Percentiles rank a stretch among this genome's conserved stretches.
phyloP scores from a whole-genome alignment of 805 yeast genomes.

The Saccharomycopsis olivae region DNA sequence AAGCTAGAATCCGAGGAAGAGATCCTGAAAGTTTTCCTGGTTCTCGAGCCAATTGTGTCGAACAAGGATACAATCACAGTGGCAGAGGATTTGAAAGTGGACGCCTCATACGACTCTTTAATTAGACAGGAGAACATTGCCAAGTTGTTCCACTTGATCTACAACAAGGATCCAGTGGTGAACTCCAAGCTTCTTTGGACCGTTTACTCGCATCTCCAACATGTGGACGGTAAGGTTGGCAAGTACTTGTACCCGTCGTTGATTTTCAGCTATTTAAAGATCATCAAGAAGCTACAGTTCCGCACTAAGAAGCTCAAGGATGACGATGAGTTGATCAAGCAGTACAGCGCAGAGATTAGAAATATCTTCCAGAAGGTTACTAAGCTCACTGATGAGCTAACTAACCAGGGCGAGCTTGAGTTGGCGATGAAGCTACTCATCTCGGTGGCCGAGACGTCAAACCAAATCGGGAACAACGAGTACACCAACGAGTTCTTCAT shows the following conservation, averaged over 20 bases:
- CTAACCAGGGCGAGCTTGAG: constrained; percentile 28
- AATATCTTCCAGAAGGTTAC: constrained; percentile 67
- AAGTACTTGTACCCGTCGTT: constrained; percentile 69
- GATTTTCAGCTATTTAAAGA: constrained; percentile 46
- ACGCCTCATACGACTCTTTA: constrained; percentile 20
- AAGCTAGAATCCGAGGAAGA: constrained; percentile 35
- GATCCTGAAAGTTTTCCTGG: constrained; percentile 48
- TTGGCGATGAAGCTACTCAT: constrained; percentile 37
- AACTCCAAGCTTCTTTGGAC: constrained; percentile 36
- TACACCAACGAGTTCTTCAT: constrained; percentile 81
- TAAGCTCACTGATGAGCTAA: constrained; percentile 58
- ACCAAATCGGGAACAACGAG: constrained; percentile 60
- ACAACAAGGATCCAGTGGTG: constrained; percentile 35
- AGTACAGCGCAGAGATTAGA: constrained; percentile 25
- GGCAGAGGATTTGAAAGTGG: constrained; percentile 21
- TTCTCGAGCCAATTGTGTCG: constrained; percentile 44
- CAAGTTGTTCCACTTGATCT: constrained; percentile 56
- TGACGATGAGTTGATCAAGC: constrained; percentile 17
- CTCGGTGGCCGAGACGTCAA: constrained; percentile 66
- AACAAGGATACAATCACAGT: constrained; percentile 20
- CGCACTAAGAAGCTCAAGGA: constrained; percentile 19
- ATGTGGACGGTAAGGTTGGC: constrained; percentile 44
- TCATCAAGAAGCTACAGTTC: constrained; percentile 39
- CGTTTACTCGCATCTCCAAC: constrained; percentile 35
- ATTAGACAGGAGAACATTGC: constrained; percentile 52